These are phyloP conservation scores for Lichina pygmaea DNA, from an alignment of 495 filamentous ascomycete genomes.

Conservation along the genomic window DNA sequence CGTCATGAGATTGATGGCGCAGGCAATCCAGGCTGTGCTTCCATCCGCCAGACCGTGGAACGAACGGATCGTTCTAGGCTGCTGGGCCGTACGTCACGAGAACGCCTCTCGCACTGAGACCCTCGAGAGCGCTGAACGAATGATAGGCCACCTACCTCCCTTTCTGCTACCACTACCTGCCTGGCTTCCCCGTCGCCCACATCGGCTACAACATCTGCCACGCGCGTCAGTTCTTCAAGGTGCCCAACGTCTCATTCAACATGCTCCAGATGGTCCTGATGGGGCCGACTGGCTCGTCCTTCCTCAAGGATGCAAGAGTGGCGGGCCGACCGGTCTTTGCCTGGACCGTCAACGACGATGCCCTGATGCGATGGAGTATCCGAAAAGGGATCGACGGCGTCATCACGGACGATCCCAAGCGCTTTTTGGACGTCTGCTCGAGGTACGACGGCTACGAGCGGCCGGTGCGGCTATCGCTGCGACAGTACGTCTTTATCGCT, in stretches of 20 bases:
- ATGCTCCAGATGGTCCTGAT: slow-evolving; percentile 37
- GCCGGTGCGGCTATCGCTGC: neutral
- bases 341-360: slow-evolving; percentile 67
- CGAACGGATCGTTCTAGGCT: slow-evolving; percentile 45
- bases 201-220: slow-evolving; percentile 46
- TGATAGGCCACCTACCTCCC: slow-evolving; percentile 31
- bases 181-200: slow-evolving; percentile 36
- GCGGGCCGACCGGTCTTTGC: slow-evolving; percentile 31
- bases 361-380: slow-evolving; percentile 48
- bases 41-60: slow-evolving; percentile 28
- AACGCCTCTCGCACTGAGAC: neutral
- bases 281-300: slow-evolving; percentile 29
- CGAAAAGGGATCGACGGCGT: slow-evolving; percentile 22
- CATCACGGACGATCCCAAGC: slow-evolving; percentile 25
- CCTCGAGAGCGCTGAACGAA: no score
- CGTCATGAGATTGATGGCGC: slow-evolving; percentile 36
- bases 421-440: slow-evolving; percentile 15
- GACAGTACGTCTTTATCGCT: neutral
- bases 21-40: slow-evolving; percentile 28
- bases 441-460: neutral
- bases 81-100: slow-evolving; percentile 34
- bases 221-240: slow-evolving; percentile 37
- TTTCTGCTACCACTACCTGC: slow-evolving; percentile 29
- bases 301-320: slow-evolving; percentile 30
- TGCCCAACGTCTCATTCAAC: slow-evolving; percentile 44